Evolutionary conservation across 495 filamentous ascomycete genomes (phyloP).

Genomic region (Penicillium samsonianum): DNA sequence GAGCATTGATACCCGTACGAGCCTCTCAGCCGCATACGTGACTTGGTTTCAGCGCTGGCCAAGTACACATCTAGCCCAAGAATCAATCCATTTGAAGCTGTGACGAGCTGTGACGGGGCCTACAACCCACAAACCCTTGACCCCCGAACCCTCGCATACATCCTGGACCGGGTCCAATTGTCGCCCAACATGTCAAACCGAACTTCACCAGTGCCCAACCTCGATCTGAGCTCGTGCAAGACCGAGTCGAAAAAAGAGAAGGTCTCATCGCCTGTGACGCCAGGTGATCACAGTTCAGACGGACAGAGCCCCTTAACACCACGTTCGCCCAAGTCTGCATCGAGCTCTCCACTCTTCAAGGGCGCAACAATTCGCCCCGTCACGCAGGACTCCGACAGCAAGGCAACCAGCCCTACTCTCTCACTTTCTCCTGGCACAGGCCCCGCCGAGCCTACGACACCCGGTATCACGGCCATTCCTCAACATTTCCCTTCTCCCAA

Average conservation of each 20-base stretch:
- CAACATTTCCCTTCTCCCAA: slow-evolving; percentile 54
- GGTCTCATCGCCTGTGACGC: slow-evolving; percentile 38
- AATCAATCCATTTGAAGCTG: neutral
- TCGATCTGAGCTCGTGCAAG: slow-evolving; percentile 45
- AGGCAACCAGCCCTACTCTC: slow-evolving; percentile 36
- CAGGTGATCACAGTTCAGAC: slow-evolving; percentile 42
- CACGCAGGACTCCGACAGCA: slow-evolving; percentile 41
- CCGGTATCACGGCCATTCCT: slow-evolving; percentile 55
- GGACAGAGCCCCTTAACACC: slow-evolving; percentile 46
- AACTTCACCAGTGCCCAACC: slow-evolving; percentile 44
- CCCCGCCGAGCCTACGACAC: slow-evolving; percentile 40
- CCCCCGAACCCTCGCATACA: slow-evolving; percentile 8
- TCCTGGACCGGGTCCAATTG: slow-evolving; percentile 17
- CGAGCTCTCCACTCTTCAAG: slow-evolving; percentile 45
- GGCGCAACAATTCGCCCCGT: slow-evolving; percentile 49
- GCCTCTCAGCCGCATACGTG: slow-evolving; percentile 8
- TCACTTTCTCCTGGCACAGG: slow-evolving; percentile 33
- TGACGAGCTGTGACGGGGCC: slow-evolving; percentile 7
- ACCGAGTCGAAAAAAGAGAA: slow-evolving; percentile 35
- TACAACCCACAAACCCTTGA: slow-evolving; percentile 9
- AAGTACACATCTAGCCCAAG: neutral
- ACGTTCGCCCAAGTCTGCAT: slow-evolving; percentile 45
- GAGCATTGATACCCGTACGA: neutral
- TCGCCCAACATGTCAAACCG: slow-evolving; percentile 45
- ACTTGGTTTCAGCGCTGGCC: neutral